phyloP scores from a whole-genome alignment of 495 filamentous ascomycete species.

The Tuber calosporum region DNA sequence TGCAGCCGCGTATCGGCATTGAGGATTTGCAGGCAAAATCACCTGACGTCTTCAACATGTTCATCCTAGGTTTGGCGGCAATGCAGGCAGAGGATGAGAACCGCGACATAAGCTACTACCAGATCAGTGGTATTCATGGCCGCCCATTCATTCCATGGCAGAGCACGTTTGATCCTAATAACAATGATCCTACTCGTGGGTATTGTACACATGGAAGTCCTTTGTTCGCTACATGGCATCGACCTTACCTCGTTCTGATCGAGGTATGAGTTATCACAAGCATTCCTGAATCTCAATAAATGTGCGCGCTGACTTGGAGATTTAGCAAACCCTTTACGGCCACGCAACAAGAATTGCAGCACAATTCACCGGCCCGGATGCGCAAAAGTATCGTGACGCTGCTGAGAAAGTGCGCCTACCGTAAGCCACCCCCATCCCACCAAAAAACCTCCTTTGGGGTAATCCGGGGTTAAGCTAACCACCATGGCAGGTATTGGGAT shows the following conservation, averaged over 20 bases:
- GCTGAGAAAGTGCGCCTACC: slow-evolving; percentile 34
- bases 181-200: slow-evolving; percentile 42
- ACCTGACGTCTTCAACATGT: slow-evolving; percentile 42
- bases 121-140: slow-evolving; percentile 44
- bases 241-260: slow-evolving; percentile 60
- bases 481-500: slow-evolving; percentile 34
- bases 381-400: slow-evolving; percentile 31
- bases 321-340: slow-evolving; percentile 26
- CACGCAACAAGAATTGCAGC: slow-evolving; percentile 27
- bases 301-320: not conserved
- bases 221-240: slow-evolving; percentile 65
- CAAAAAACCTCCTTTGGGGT: not conserved
- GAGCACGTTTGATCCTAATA: slow-evolving; percentile 16
- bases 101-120: slow-evolving; percentile 40
- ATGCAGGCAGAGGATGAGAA: slow-evolving; percentile 35
- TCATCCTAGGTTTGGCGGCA: slow-evolving; percentile 38
- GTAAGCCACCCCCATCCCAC: slow-evolving; percentile 30
- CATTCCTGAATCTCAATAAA: not conserved
- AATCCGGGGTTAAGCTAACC: slow-evolving; percentile 10
- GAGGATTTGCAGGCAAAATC: slow-evolving; percentile 24
- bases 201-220: slow-evolving; percentile 62
- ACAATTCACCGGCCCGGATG: slow-evolving; percentile 29
- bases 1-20: slow-evolving; percentile 23
- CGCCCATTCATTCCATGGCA: slow-evolving; percentile 43
- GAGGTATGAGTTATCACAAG: slow-evolving; percentile 49